Percentiles rank a stretch among this genome's conserved stretches.
phyloP scores from a whole-genome alignment of 352 stramenopile species.

The Phytophthora agathidicida region DNA sequence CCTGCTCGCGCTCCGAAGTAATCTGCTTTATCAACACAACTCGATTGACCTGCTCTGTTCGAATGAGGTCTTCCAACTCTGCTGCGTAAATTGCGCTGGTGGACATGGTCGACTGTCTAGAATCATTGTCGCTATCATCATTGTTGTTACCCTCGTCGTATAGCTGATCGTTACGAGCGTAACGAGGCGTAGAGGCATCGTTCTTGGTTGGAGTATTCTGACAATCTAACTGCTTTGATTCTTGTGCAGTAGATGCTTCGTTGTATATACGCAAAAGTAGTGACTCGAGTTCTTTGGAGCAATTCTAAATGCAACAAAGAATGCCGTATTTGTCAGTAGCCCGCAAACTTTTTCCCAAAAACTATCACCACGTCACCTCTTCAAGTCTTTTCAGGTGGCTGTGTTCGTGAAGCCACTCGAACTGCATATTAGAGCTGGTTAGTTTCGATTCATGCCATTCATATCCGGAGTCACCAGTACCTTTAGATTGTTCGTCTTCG shows the following conservation, averaged over 20 bases:
- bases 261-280: conserved; percentile 72
- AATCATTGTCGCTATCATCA: conserved; percentile 8
- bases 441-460: neutral
- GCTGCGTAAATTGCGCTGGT: conserved; percentile 27
- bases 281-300: conserved; percentile 68
- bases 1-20: conserved; percentile 63
- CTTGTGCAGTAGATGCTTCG: conserved; percentile 41
- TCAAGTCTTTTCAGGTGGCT: conserved; percentile 67
- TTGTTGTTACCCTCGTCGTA: conserved; percentile 13
- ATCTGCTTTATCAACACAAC: conserved; percentile 62
- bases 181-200: neutral
- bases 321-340: neutral
- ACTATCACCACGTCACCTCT: conserved; percentile 34
- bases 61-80: conserved; percentile 61
- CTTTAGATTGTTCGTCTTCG: conserved; percentile 67
- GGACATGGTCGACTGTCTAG: conserved; percentile 3
- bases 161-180: neutral
- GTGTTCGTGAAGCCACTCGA: conserved; percentile 77
- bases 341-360: neutral
- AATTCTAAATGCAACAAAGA: conserved; percentile 35
- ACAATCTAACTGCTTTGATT: conserved; percentile 15
- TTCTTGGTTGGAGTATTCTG: conserved; percentile 11
- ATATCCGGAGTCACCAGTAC: conserved; percentile 10
- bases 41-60: conserved; percentile 53
- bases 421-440: conserved; percentile 29